Evolutionary conservation across 1,284 basidiomycete genomes (phyloP).

Genomic region (Schizophyllum amplum): DNA sequence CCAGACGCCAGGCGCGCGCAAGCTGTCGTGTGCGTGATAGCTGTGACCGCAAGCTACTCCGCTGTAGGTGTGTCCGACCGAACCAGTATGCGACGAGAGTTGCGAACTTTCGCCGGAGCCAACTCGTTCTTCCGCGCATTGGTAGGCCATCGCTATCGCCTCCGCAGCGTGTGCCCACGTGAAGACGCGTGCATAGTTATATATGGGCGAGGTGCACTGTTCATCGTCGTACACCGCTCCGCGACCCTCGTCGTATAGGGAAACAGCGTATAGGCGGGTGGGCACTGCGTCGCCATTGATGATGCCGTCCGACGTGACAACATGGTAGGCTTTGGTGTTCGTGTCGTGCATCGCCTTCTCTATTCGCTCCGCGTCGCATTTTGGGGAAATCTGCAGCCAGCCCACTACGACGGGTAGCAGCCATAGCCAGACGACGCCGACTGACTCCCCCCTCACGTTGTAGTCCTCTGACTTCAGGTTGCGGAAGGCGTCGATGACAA

Average conservation of each 20-base stretch:
- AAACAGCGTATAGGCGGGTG: constrained; percentile 15
- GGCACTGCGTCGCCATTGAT: too few species aligned
- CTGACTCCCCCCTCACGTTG: constrained; percentile 26
- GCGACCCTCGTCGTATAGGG: constrained; percentile 8
- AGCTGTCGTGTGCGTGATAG: too few species aligned
- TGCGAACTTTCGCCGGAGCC: too few species aligned
- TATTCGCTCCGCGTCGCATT: constrained; percentile 28
- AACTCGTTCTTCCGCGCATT: constrained; percentile 4
- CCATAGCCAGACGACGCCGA: constrained; percentile 33
- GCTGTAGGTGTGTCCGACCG: too few species aligned
- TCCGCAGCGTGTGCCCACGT: constrained; percentile 13
- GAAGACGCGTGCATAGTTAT: constrained; percentile 14
- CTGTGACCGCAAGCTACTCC: too few species aligned
- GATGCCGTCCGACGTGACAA: constrained; percentile 15
- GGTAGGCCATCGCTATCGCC: constrained; percentile 9
- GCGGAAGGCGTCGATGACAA: constrained; percentile 29
- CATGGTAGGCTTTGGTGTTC: constrained; percentile 21
- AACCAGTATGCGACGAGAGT: too few species aligned
- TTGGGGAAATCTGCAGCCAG: constrained; percentile 33
- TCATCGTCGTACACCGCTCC: constrained; percentile 11
- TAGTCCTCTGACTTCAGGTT: constrained; percentile 15
- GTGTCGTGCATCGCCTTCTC: constrained; percentile 22
- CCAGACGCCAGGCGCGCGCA: constrained; percentile 20
- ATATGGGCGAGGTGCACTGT: constrained; percentile 12
- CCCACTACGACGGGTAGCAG: constrained; percentile 34